These are phyloP conservation scores for Dimargaris verticillata DNA, from an alignment of 192 early-diverging fungal genomes.

Conservation along the genomic window DNA sequence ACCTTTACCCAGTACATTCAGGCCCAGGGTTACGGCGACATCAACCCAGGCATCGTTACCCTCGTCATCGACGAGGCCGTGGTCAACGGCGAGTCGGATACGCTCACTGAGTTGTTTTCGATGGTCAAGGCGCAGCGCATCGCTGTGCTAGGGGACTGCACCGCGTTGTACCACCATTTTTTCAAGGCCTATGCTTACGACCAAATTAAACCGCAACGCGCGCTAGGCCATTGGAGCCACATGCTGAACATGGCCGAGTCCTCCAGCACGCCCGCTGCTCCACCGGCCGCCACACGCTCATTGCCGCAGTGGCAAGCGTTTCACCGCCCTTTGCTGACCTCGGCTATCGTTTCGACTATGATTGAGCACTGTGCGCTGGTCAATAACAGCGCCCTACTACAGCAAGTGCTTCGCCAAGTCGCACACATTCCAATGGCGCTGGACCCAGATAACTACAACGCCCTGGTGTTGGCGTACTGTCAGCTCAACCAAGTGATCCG, in stretches of 20 bases:
- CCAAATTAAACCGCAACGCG: background rate
- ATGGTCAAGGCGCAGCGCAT: background rate
- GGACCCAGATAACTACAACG: background rate
- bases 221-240: background rate
- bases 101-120: background rate
- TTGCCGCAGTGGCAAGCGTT: background rate
- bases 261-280: background rate
- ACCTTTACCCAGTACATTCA: background rate
- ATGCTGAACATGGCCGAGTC: background rate
- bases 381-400: background rate
- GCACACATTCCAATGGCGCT: background rate
- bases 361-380: background rate
- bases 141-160: background rate
- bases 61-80: background rate
- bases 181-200: constrained; percentile 5
- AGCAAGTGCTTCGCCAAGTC: background rate
- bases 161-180: background rate
- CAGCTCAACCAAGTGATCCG: background rate
- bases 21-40: background rate
- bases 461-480: background rate
- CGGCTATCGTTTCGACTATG: background rate
- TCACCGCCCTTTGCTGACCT: background rate
- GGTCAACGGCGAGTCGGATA: background rate
- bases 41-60: background rate
- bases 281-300: background rate